phyloP scores from a whole-genome alignment of 2,329 filamentous ascomycete genomes.

The Neurospora sp. region DNA sequence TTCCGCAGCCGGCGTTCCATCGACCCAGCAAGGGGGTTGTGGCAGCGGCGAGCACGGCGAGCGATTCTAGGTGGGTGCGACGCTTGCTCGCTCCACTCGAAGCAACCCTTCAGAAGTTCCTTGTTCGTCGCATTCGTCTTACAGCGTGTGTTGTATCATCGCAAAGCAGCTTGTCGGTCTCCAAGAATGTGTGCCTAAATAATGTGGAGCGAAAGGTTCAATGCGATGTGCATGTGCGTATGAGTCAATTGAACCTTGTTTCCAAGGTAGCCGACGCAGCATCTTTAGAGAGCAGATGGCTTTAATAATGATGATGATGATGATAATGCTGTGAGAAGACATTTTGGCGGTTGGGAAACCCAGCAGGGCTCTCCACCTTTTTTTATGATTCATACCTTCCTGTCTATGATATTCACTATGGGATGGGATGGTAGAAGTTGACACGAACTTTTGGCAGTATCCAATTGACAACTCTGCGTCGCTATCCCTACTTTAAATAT shows the following conservation, averaged over 20 bases:
- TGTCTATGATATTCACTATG: not conserved
- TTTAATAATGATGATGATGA: not conserved
- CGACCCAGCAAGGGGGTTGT: constrained; percentile 5
- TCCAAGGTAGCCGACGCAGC: not conserved
- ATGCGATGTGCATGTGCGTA: not conserved
- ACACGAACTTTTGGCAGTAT: not conserved
- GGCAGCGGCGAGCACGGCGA: constrained; percentile 16
- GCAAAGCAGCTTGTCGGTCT: not conserved
- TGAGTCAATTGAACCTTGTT: not conserved
- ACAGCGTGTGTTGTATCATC: not conserved
- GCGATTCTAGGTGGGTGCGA: constrained; percentile 4
- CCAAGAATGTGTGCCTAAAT: not conserved
- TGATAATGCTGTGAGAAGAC: not conserved
- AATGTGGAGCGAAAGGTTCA: not conserved
- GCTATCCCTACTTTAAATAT: not conserved
- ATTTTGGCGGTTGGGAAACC: not conserved
- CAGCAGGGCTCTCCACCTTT: not conserved
- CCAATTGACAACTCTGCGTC: not conserved
- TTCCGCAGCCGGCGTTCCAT: constrained; percentile 1
- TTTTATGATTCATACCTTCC: not conserved
- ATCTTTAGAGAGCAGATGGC: not conserved
- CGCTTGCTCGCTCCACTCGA: not conserved
- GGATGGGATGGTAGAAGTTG: not conserved
- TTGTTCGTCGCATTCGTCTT: not conserved
- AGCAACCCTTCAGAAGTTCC: not conserved